Evolutionary conservation across 768 basidiomycete species (phyloP), one percentile per base, ranked within the genome.

Genomic region (Auricularia sp.): DNA sequence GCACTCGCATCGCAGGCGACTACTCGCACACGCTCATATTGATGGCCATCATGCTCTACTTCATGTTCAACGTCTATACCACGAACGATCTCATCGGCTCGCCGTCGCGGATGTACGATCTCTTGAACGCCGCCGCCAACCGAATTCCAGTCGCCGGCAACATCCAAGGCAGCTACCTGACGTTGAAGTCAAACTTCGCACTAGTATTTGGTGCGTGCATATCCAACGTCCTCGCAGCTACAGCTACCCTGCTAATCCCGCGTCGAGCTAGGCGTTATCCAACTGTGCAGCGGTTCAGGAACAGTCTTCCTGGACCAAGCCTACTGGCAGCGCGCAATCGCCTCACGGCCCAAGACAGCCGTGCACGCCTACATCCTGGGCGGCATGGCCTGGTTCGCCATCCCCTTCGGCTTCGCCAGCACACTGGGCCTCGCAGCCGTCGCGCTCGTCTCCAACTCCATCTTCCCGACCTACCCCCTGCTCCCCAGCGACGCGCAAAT

Each of bases 331-430:
- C 73, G 82, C 33, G 78, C 76, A 36, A 77, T 78, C 62, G 76
- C 78, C 3, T 74, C 72, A 44, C 68, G 76, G 35, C 76, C 77
- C 13, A 69, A 72, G 54, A 74, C 70, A 18, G 75, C 76, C 3
- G 76, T 74, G 34, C 71, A 70, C 11, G 66, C 59, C 14, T 67
- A 82, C 79, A 82, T 84, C 77, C 75, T 84, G 36, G 83, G 84
- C 3, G 84, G 83, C 4, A 70, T 85, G 37, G 83, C 83, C 1
- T 85, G 83, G 84, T 81, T 82, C 62, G 78, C 80, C 3, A 79
- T 82, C 24, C 82, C 82, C 13, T 82, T 81, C 69, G 79, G 77
- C 0, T 81, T 83, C 65, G 81, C 77, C 4, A 80, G 78, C 0
- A 75, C 75, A 24, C 71, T 78, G 45, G 79, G 79, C 18, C 73